Percentiles rank a stretch among this genome's conserved stretches.
Evolutionary conservation across 202 grass and related monocot genomes (phyloP).

Genomic region (Alloteropsis angusta): DNA sequence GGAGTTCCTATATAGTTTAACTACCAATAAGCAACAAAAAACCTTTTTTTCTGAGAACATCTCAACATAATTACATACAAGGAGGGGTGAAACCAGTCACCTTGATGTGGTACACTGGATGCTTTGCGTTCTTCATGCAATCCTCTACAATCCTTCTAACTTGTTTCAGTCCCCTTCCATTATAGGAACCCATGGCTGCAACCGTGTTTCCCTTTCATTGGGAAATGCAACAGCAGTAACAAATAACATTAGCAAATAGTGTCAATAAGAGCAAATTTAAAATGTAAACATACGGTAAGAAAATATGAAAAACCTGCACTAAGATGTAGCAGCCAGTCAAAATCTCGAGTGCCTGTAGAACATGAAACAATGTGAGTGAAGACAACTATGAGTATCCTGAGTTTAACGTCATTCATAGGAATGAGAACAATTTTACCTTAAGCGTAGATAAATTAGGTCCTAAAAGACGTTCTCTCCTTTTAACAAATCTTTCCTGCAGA

Average conservation of each 20-base stretch:
- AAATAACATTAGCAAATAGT: neutral
- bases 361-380: conserved; percentile 17
- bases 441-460: conserved; percentile 91
- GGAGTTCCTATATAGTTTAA: conserved; percentile 45
- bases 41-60: neutral
- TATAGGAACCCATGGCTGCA: conserved; percentile 81
- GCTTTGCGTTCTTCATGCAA: conserved; percentile 79
- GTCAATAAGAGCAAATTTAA: neutral
- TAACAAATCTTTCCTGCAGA: conserved; percentile 89
- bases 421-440: conserved; percentile 42
- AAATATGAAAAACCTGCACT: conserved; percentile 67
- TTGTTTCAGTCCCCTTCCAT: conserved; percentile 89
- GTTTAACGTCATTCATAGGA: neutral
- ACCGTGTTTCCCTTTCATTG: conserved; percentile 82
- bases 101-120: conserved; percentile 99
- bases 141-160: conserved; percentile 78
- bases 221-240: neutral
- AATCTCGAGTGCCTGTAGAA: conserved; percentile 84
- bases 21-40: conserved; percentile 9
- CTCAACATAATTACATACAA: neutral
- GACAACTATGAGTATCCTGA: neutral
- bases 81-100: conserved; percentile 26
- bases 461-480: conserved; percentile 96
- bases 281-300: conserved; percentile 18
- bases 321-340: conserved; percentile 95